Percentiles rank a stretch among this genome's conserved stretches.
phyloP scores from a whole-genome alignment of 441 rosid species.

The Viola pubescens region DNA sequence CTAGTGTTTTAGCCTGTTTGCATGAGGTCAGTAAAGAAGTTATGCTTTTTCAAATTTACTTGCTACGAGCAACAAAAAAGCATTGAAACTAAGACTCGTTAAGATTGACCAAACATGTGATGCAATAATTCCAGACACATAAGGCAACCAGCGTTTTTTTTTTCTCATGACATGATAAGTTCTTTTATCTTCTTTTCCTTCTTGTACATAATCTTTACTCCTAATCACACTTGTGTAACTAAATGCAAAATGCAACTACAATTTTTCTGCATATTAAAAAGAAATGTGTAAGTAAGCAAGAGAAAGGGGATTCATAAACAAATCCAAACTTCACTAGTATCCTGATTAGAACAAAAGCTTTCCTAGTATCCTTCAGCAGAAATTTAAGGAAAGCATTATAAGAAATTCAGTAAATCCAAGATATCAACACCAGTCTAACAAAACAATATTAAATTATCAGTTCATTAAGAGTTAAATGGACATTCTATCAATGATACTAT shows the following conservation, averaged over 20 bases:
- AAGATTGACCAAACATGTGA: background rate
- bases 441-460: background rate
- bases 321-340: background rate
- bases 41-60: too few species aligned
- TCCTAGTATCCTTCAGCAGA: background rate
- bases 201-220: background rate
- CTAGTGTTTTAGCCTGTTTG: too few species aligned
- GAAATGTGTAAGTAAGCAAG: background rate
- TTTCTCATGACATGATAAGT: background rate
- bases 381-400: background rate
- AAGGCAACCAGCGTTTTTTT: background rate
- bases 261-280: background rate
- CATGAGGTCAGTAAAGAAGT: too few species aligned
- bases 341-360: background rate
- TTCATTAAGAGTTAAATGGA: too few species aligned
- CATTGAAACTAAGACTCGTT: too few species aligned
- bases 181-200: background rate
- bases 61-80: too few species aligned
- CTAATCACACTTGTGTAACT: background rate
- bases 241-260: background rate
- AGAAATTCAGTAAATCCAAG: background rate
- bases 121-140: background rate
- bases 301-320: background rate
- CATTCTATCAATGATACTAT: too few species aligned
- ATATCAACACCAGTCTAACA: conserved; percentile 6